Base-by-base conservation (phyloP, 805 yeast genomes). In the Saccharomycopsis vini region DNA sequence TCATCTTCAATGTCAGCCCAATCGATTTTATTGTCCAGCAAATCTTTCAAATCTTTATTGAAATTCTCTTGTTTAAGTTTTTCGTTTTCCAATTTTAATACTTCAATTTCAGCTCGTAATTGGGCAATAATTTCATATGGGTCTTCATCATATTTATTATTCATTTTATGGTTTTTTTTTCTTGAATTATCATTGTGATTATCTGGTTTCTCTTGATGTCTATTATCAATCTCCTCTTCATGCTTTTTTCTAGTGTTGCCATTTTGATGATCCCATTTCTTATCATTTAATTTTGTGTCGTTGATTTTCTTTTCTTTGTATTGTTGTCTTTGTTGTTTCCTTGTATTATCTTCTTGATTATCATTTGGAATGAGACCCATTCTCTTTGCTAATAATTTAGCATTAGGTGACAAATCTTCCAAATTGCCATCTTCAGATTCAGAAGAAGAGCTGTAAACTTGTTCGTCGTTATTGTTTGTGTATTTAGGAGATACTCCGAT, bases 1-100 rank as follows among this genome's bases (percentile, higher is more conserved):
- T 30, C 33, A 9, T 30, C 33, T 13, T 30, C 33, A 15, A n/a
- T 30, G 38, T 34, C 38, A 5, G 23, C 38, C 38, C 38, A 34
- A 21, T 34, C 26, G 38, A 34, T 34, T 10, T 19, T 34, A 9
- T 16, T 34, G 22, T 16, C 16, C 6, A 10, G 22, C 6, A 12
- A 34, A 21, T 9, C 38, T 19, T 16, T 34, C 26, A 34, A 19
- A 15, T 6, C 13, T 15, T 34, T 21, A 5, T 34, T 22, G 9
- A 20, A 12, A 7, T 16, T 21, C 22, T 34, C 16, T 16, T 34
- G 23, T 34, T 34, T 21, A 10, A 5, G 15, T 34, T n/a, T 22
- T 16, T 19, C 16, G 16, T 9, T 19, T 15, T n/a, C 9, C 13
- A 9, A 21, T 34, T 34, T 15, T 34, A 5, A 6, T 6, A 12